Evolutionary conservation across 2,329 filamentous ascomycete genomes (phyloP).

Genomic region (Meredithiella fracta): DNA sequence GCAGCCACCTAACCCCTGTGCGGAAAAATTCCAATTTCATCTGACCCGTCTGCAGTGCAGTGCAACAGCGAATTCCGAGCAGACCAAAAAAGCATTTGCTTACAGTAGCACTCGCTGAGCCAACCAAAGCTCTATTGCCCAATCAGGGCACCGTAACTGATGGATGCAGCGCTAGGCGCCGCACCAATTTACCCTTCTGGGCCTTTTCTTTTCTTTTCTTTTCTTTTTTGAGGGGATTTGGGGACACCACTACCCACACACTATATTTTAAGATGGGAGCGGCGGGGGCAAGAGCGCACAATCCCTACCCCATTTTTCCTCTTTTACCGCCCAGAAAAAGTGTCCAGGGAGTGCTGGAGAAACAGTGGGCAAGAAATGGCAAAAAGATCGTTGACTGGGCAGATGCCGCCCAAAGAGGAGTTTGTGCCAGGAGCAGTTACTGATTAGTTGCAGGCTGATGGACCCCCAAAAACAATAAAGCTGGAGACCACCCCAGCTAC

Average conservation of each 20-base stretch:
- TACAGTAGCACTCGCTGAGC: neutral
- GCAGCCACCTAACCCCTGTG: slow-evolving; percentile 4
- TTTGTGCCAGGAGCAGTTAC: slow-evolving; percentile 8
- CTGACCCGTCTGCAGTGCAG: neutral
- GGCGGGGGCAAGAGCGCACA: neutral
- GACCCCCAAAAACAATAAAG: slow-evolving; percentile 14
- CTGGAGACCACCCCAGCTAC: slow-evolving; percentile 11
- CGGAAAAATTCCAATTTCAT: slow-evolving; percentile 1
- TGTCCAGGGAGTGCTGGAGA: slow-evolving; percentile 11
- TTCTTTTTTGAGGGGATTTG: too few relatives aligned
- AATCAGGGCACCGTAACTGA: neutral
- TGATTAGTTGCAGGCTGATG: slow-evolving; percentile 13
- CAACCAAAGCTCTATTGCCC: neutral
- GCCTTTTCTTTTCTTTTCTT: neutral
- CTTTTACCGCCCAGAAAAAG: slow-evolving; percentile 1
- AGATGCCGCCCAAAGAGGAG: neutral
- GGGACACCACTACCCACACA: neutral
- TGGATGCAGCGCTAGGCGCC: neutral
- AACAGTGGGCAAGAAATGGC: slow-evolving; percentile 13
- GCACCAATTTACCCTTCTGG: neutral
- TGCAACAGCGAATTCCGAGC: neutral
- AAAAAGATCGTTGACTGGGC: slow-evolving; percentile 3
- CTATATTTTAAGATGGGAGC: neutral
- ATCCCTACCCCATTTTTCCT: neutral
- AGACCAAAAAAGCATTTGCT: neutral